These are phyloP conservation scores for Capsicum pubescens DNA, from an alignment of 257 asterid species.

Conservation along the genomic window DNA sequence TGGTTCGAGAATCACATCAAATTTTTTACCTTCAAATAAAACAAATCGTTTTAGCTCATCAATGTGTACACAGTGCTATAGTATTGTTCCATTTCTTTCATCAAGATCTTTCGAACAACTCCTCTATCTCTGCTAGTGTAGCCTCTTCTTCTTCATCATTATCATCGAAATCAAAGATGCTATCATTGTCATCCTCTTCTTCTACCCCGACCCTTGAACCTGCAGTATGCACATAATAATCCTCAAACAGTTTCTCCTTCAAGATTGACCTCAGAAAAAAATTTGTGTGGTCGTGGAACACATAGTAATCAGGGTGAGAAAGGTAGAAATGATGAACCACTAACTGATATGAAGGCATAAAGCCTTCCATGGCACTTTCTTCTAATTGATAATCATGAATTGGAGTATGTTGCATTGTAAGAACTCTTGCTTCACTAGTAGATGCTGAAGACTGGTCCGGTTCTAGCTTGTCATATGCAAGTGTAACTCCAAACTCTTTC, in stretches of 20 bases:
- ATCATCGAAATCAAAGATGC: slow-evolving; percentile 9
- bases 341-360: slow-evolving; percentile 22
- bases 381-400: neutral
- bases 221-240: slow-evolving; percentile 9
- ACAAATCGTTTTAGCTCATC: neutral
- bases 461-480: neutral
- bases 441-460: neutral
- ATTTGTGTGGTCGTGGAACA: neutral
- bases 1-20: no score
- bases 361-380: neutral
- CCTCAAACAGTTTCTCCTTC: slow-evolving; percentile 14
- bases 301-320: slow-evolving; percentile 28
- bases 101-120: slow-evolving; percentile 20
- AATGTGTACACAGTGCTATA: neutral
- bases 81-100: slow-evolving; percentile 6
- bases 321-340: slow-evolving; percentile 26
- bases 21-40: neutral
- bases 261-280: neutral
- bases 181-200: slow-evolving; percentile 15
- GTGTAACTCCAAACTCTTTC: slow-evolving; percentile 30
- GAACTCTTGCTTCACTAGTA: slow-evolving; percentile 17
- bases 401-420: neutral
- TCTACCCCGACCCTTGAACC: neutral
- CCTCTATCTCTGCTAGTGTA: slow-evolving; percentile 27
- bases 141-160: neutral